Conservation (phyloP, 345 rosid genomes). For the Triadica sebifera region DNA sequence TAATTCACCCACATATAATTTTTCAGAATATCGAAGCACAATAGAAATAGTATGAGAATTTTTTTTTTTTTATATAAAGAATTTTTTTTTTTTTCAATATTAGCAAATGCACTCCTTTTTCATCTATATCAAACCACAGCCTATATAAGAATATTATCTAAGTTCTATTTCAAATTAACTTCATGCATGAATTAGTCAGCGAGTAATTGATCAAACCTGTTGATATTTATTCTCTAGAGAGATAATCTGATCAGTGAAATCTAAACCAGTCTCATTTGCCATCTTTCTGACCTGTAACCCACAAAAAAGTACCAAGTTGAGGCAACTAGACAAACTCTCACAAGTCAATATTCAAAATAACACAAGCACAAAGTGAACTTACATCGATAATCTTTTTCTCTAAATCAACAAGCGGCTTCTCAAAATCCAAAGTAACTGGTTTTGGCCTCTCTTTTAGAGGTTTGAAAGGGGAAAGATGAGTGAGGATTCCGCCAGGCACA, state of each 20-base stretch:
- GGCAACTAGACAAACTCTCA: background rate
- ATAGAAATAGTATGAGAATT: background rate
- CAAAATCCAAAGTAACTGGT: constrained; percentile 82
- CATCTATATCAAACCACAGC: background rate
- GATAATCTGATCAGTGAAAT: constrained; percentile 79
- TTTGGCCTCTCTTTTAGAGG: constrained; percentile 68
- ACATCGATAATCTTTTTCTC: constrained; percentile 89
- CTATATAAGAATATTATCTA: background rate
- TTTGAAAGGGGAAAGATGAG: constrained; percentile 77
- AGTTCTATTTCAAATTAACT: background rate
- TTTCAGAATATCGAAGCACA: background rate
- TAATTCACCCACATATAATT: background rate
- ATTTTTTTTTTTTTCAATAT: background rate
- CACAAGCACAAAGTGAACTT: constrained; percentile 9
- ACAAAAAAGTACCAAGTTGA: constrained; percentile 12
- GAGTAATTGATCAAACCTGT: constrained; percentile 43
- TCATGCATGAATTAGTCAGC: background rate
- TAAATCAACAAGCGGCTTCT: constrained; percentile 75
- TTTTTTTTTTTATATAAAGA: background rate
- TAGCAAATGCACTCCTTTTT: background rate
- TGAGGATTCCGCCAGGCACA: constrained; percentile 81
- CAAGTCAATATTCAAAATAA: constrained; percentile 4
- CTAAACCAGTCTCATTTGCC: constrained; percentile 91
- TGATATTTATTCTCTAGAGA: constrained; percentile 77
- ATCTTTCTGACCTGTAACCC: constrained; percentile 79